A percentile compares a stretch with the other conserved stretches of the same genome.
These are phyloP conservation scores for Paraphoma chrysanthemicola DNA, from an alignment of 2,329 filamentous ascomycete species.

Conservation along the genomic window DNA sequence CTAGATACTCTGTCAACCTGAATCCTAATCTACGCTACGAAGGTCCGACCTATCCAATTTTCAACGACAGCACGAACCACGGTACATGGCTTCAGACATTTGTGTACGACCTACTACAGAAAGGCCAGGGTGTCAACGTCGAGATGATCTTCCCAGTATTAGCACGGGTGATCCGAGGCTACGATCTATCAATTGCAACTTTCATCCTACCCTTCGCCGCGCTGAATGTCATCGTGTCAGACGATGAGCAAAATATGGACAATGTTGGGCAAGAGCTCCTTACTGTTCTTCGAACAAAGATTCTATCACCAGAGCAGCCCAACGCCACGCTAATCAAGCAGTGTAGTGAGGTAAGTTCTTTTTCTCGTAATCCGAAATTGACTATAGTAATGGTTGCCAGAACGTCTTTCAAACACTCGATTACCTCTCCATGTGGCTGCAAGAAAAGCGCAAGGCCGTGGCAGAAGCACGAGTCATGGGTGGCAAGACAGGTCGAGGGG, in stretches of 20 bases:
- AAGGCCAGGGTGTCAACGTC: conserved; percentile 76
- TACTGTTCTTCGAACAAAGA: conserved; percentile 71
- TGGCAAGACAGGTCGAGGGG: conserved; percentile 52
- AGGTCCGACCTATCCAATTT: conserved; percentile 73
- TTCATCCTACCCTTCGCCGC: conserved; percentile 90
- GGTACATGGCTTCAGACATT: conserved; percentile 82
- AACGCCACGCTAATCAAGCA: conserved; percentile 79
- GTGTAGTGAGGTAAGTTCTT: conserved; percentile 79
- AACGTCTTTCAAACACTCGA: conserved; percentile 90
- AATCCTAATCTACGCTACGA: conserved; percentile 38
- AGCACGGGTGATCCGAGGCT: conserved; percentile 80
- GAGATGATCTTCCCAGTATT: conserved; percentile 81
- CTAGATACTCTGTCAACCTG: conserved; percentile 74
- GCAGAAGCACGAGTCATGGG: conserved; percentile 50
- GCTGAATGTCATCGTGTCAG: conserved; percentile 80
- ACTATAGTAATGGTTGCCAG: conserved; percentile 51
- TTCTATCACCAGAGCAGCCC: conserved; percentile 60
- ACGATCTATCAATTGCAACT: conserved; percentile 83
- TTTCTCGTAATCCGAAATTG: neutral
- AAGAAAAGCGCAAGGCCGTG: conserved; percentile 70
- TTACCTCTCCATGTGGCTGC: conserved; percentile 89
- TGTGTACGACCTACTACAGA: conserved; percentile 81
- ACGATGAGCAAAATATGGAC: conserved; percentile 67
- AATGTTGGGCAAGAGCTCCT: conserved; percentile 77
- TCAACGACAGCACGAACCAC: conserved; percentile 71